Percentiles rank a stretch among this genome's conserved stretches.
phyloP scores from a whole-genome alignment of 495 filamentous ascomycete genomes.

The Aspergillus sclerotiicarbonarius region DNA sequence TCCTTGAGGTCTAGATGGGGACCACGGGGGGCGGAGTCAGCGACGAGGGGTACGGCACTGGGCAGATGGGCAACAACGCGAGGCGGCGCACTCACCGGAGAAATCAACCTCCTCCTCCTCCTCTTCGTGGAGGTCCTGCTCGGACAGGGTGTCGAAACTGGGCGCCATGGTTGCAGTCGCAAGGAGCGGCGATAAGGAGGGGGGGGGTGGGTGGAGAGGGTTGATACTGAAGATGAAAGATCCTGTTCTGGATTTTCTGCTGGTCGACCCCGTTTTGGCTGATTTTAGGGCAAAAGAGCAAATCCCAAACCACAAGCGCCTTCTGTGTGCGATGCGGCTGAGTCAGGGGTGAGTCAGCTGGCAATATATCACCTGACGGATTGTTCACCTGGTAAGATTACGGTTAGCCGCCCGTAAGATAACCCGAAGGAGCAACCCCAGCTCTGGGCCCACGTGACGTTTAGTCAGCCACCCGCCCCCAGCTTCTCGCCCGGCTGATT shows the following conservation, averaged over 20 bases:
- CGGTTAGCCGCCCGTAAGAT: neutral
- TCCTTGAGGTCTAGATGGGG: conserved; percentile 68
- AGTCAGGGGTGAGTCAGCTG: conserved; percentile 30
- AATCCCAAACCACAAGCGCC: conserved; percentile 31
- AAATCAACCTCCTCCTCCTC: conserved; percentile 92
- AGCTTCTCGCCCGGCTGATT: conserved; percentile 7
- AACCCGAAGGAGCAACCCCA: neutral
- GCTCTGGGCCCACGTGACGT: neutral
- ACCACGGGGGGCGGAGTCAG: conserved; percentile 22
- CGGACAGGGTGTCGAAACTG: conserved; percentile 68
- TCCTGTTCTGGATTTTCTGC: conserved; percentile 24
- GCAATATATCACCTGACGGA: neutral
- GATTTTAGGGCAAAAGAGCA: conserved; percentile 41
- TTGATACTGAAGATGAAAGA: conserved; percentile 17
- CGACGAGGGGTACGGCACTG: conserved; percentile 24
- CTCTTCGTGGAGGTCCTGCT: conserved; percentile 82
- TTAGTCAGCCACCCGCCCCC: conserved; percentile 4
- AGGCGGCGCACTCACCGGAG: conserved; percentile 53
- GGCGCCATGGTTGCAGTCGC: conserved; percentile 58
- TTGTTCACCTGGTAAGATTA: too few relatives aligned
- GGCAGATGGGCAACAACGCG: conserved; percentile 15
- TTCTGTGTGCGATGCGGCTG: conserved; percentile 38
- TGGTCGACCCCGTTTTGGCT: conserved; percentile 28
- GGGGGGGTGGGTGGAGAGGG: conserved; percentile 14
- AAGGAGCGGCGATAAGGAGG: conserved; percentile 27